Base-by-base conservation (phyloP, 208 protist species). In the Leptomonas pyrrhocoris region DNA sequence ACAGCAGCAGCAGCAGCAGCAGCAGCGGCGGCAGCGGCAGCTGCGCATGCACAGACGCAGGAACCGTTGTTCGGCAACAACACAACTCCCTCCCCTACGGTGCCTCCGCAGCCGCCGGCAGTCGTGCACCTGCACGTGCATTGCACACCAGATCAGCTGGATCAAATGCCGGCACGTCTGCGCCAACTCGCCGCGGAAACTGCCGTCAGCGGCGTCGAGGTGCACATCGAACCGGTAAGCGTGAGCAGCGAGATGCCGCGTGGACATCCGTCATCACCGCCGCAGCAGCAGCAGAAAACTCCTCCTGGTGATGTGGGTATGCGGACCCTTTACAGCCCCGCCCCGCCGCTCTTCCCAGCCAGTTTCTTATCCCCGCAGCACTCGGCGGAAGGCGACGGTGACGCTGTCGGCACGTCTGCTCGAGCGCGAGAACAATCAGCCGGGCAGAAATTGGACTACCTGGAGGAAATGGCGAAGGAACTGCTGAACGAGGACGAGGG, bases 61-160 rank as follows among this genome's bases (percentile, higher is more conserved):
- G 15, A 45, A 2, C 13, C 30, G 7, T n/a, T 74, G 27, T 28
- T 53, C 19, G n/a, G 27, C 53, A 45, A 27, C 19, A n/a, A 54
- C 25, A 31, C 36, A 12, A 25, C 48, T 23, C 25, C 45, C 12
- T 42, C 59, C 18, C n/a, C 68, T 31, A 46, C 28, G 27, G 16
- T 68, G 60, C 55, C 60, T n/a, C 55, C 68, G 38, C 27, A 42
- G 51, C 43, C 49, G n/a, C 11, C 75, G 12, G 53, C 74, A 4
- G 72, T 83, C 1, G 59, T 94, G n/a, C 79, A 91, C 66, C 38
- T 95, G 51, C 90, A 95, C 53, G 75, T 95, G 40, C 90, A 95
- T 60, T 88, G 86, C 59, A 79, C 79, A 0, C 62, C 83, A 8
- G 78, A 86, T 53, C 83, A 95, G 65, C 74, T 95, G 34, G 83